These are phyloP conservation scores for Parachlorella kessleri DNA, from an alignment of 139 green algal genomes.

Conservation along the genomic window DNA sequence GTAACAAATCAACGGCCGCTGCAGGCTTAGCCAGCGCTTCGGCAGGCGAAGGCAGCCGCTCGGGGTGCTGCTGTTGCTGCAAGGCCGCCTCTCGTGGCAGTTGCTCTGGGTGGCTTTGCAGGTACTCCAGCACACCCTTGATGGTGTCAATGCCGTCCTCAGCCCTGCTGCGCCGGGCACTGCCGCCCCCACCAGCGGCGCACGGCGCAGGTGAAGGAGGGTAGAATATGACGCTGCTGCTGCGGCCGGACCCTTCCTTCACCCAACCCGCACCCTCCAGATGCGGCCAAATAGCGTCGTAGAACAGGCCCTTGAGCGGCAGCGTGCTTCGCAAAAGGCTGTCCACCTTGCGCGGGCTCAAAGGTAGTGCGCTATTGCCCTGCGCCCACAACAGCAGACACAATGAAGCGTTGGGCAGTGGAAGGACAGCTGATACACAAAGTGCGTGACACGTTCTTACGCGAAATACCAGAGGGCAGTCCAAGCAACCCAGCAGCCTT, in stretches of 20 bases:
- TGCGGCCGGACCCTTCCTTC: not conserved
- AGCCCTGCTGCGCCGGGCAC: too few relatives aligned
- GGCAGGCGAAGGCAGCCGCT: too few relatives aligned
- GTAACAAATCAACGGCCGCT: too few relatives aligned
- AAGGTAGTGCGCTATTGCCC: not conserved
- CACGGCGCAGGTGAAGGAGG: not conserved
- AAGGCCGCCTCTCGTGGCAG: too few relatives aligned
- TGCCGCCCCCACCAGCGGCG: too few relatives aligned
- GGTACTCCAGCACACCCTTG: not conserved
- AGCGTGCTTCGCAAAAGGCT: not conserved
- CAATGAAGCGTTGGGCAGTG: too few relatives aligned
- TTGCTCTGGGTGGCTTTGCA: not conserved
- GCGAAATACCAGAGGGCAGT: too few relatives aligned
- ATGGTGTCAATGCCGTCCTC: not conserved
- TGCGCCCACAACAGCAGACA: not conserved
- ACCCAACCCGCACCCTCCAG: not conserved
- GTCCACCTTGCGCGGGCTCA: not conserved
- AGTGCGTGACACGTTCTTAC: too few relatives aligned
- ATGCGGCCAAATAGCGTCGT: not conserved
- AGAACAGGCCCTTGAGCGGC: not conserved
- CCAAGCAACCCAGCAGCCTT: too few relatives aligned
- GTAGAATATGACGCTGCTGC: slow-evolving; percentile 1
- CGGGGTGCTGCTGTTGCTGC: too few relatives aligned
- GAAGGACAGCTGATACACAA: too few relatives aligned
- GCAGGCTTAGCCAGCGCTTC: too few relatives aligned